These are phyloP conservation scores for Lantana camara DNA, from an alignment of 257 asterid species.

Conservation along the genomic window DNA sequence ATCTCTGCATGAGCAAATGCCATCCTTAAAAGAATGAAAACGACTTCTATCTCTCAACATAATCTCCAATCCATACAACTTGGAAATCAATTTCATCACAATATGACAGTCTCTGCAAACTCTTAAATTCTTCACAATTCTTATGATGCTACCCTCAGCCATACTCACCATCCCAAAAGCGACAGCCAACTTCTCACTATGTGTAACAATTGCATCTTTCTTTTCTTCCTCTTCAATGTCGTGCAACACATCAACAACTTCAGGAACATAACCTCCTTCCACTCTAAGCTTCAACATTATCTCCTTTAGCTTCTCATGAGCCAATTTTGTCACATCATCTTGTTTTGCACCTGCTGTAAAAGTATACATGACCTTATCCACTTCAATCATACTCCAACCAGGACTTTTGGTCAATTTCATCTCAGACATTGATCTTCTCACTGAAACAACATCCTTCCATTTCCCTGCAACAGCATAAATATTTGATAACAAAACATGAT, in stretches of 20 bases:
- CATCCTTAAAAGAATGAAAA: conserved; percentile 60
- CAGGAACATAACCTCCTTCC: conserved; percentile 66
- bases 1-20: conserved; percentile 68
- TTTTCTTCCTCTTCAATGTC: conserved; percentile 77
- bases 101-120: conserved; percentile 74
- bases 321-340: conserved; percentile 43
- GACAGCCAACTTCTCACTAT: conserved; percentile 75
- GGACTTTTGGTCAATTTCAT: conserved; percentile 56
- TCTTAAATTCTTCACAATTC: conserved; percentile 76
- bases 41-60: conserved; percentile 71
- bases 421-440: conserved; percentile 66
- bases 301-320: conserved; percentile 54
- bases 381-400: conserved; percentile 84
- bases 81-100: conserved; percentile 68
- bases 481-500: conserved; percentile 71
- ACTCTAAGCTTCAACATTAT: conserved; percentile 46
- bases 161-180: conserved; percentile 66
- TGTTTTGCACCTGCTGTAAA: conserved; percentile 47
- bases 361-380: conserved; percentile 51
- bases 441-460: conserved; percentile 61
- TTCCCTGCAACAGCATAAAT: conserved; percentile 78
- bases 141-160: conserved; percentile 37
- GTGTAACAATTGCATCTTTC: conserved; percentile 57
- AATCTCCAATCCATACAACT: conserved; percentile 54
- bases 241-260: conserved; percentile 47